phyloP scores from a whole-genome alignment of 2,329 filamentous ascomycete species.

The Colletotrichum melonis region DNA sequence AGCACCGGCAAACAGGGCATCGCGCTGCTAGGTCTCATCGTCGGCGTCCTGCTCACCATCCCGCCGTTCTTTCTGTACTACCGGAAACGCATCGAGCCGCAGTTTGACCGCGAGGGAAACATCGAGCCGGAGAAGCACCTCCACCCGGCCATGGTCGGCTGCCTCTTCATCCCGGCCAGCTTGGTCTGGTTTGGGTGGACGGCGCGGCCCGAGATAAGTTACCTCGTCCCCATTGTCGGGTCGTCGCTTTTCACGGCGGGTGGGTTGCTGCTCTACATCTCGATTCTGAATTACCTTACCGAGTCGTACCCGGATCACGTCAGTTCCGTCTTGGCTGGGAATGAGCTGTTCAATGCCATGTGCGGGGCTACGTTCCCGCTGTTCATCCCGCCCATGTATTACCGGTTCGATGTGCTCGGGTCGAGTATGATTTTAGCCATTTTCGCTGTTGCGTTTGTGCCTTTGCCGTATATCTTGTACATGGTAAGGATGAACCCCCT shows the following conservation, averaged over 20 bases:
- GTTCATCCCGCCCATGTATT: constrained; percentile 10
- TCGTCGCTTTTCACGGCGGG: constrained; percentile 21
- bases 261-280: constrained; percentile 15
- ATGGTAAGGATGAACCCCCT: constrained; percentile 31
- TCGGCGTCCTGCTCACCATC: constrained; percentile 14
- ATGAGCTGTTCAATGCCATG: constrained; percentile 26
- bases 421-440: constrained; percentile 27
- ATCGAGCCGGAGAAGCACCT: constrained; percentile 22
- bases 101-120: constrained; percentile 7
- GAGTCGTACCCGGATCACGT: constrained; percentile 26
- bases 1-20: background rate
- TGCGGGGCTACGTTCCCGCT: constrained; percentile 27
- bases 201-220: constrained; percentile 8
- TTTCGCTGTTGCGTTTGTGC: constrained; percentile 18
- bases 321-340: constrained; percentile 14
- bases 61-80: constrained; percentile 31
- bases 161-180: constrained; percentile 18
- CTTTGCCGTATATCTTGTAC: constrained; percentile 30
- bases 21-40: constrained; percentile 18
- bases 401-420: constrained; percentile 2
- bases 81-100: constrained; percentile 16
- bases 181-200: constrained; percentile 30
- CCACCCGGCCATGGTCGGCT: constrained; percentile 12
- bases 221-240: constrained; percentile 14
- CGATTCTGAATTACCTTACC: constrained; percentile 22